These are phyloP conservation scores for Candida nemodendra DNA, from an alignment of 805 yeast species.

Conservation along the genomic window DNA sequence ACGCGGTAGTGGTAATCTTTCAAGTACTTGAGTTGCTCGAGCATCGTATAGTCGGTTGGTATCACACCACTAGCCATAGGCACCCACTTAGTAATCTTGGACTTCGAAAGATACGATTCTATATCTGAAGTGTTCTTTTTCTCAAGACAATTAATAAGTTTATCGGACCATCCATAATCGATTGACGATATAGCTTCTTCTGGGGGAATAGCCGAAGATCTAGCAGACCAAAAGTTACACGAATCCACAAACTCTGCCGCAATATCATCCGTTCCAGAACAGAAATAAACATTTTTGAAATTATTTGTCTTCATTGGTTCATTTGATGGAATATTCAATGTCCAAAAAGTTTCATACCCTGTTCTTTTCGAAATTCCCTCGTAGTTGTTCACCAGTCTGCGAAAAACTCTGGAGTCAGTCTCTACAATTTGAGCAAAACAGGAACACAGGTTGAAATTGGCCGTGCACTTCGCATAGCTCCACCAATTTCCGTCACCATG, in stretches of 20 bases:
- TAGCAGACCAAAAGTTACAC: slow-evolving; percentile 88
- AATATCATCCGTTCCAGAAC: slow-evolving; percentile 62
- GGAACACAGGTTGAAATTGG: slow-evolving; percentile 50
- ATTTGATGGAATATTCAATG: slow-evolving; percentile 51
- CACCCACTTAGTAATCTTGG: slow-evolving; percentile 43
- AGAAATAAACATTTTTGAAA: slow-evolving; percentile 50
- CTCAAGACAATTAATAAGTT: slow-evolving; percentile 16
- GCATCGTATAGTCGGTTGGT: slow-evolving; percentile 30
- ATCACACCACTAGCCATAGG: slow-evolving; percentile 28
- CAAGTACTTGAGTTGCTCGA: slow-evolving; percentile 41
- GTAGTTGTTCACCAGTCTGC: slow-evolving; percentile 13
- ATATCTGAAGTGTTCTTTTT: slow-evolving; percentile 3
- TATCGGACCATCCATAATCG: slow-evolving; percentile 79
- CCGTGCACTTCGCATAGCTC: slow-evolving; percentile 57
- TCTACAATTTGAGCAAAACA: slow-evolving; percentile 48
- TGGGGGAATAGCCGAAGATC: slow-evolving; percentile 77
- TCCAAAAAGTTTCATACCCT: slow-evolving; percentile 47
- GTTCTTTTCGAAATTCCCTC: slow-evolving; percentile 29
- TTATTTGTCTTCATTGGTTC: slow-evolving; percentile 27
- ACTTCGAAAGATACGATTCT: slow-evolving; percentile 29
- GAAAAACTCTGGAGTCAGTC: slow-evolving; percentile 28
- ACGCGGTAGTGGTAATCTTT: slow-evolving; percentile 39
- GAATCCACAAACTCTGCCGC: slow-evolving; percentile 72
- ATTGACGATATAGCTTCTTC: slow-evolving; percentile 71
- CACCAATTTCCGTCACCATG: slow-evolving; percentile 65